phyloP scores from a whole-genome alignment of 148 eudicot genomes.

The Diospyros lotus region DNA sequence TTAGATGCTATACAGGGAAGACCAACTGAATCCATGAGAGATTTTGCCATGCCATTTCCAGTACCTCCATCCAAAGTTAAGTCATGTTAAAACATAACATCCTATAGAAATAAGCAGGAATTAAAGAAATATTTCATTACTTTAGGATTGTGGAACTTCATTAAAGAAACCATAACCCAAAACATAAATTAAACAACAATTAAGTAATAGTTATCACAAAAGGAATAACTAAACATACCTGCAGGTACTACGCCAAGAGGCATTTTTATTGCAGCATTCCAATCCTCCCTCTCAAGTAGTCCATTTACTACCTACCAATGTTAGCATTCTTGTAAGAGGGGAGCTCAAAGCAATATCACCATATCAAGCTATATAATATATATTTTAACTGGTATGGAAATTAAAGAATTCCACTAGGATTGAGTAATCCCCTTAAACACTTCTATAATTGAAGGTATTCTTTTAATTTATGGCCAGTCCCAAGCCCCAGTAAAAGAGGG shows the following conservation, averaged over 20 bases:
- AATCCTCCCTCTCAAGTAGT: constrained; percentile 78
- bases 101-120: not conserved
- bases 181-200: not conserved
- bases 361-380: not conserved
- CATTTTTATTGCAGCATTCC: constrained; percentile 74
- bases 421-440: no score
- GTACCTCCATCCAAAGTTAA: constrained; percentile 55
- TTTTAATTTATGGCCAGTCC: no score
- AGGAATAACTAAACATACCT: constrained; percentile 37
- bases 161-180: not conserved
- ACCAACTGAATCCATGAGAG: constrained; percentile 85
- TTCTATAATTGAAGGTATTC: no score
- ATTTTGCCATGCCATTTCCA: constrained; percentile 84
- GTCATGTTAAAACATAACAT: constrained; percentile 4
- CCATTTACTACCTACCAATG: constrained; percentile 93
- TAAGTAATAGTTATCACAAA: not conserved
- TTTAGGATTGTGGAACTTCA: not conserved
- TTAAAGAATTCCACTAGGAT: not conserved
- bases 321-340: constrained; percentile 24
- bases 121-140: not conserved
- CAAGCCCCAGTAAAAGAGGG: no score
- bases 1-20: constrained; percentile 64
- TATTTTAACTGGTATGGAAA: not conserved
- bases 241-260: constrained; percentile 95
- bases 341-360: not conserved